A percentile compares a stretch with the other conserved stretches of the same genome.
phyloP scores from a whole-genome alignment of 768 basidiomycete species.

The Leucocoprinus leucothites region DNA sequence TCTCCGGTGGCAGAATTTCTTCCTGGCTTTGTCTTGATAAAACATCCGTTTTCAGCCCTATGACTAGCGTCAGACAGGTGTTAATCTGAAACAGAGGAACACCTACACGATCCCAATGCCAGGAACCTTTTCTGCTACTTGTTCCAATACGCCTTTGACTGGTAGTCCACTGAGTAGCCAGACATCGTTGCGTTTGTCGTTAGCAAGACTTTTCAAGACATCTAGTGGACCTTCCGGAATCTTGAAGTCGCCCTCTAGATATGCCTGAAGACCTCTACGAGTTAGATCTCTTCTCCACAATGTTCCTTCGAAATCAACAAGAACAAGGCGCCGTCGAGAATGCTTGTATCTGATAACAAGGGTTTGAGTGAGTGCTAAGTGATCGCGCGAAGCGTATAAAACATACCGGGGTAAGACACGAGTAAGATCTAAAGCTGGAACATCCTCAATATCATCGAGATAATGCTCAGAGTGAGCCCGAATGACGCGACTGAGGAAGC shows the following conservation, averaged over 20 bases:
- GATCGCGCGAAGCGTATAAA: neutral
- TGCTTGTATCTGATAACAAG: slow-evolving; percentile 48
- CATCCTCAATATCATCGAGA: slow-evolving; percentile 19
- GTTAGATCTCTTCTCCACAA: slow-evolving; percentile 67
- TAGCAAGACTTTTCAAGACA: slow-evolving; percentile 53
- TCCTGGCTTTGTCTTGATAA: slow-evolving; percentile 53
- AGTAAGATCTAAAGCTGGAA: slow-evolving; percentile 31
- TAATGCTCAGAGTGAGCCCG: slow-evolving; percentile 70
- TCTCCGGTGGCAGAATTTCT: slow-evolving; percentile 20
- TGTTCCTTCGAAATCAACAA: slow-evolving; percentile 79
- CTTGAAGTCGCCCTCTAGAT: slow-evolving; percentile 18
- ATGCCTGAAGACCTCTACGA: slow-evolving; percentile 35
- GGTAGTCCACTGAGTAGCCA: slow-evolving; percentile 81
- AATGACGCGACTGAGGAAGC: slow-evolving; percentile 73
- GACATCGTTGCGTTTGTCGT: slow-evolving; percentile 69
- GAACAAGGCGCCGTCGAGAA: slow-evolving; percentile 58
- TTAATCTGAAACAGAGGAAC: neutral
- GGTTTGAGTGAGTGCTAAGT: neutral
- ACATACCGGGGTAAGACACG: slow-evolving; percentile 45
- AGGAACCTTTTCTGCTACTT: slow-evolving; percentile 56
- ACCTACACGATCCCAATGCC: slow-evolving; percentile 75
- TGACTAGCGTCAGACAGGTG: neutral
- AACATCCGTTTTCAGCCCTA: slow-evolving; percentile 88
- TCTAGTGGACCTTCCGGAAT: slow-evolving; percentile 42
- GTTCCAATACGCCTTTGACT: slow-evolving; percentile 59